Evolutionary conservation across 176 grass and related monocot species (phyloP).

Genomic region (Saccharum officinarum): DNA sequence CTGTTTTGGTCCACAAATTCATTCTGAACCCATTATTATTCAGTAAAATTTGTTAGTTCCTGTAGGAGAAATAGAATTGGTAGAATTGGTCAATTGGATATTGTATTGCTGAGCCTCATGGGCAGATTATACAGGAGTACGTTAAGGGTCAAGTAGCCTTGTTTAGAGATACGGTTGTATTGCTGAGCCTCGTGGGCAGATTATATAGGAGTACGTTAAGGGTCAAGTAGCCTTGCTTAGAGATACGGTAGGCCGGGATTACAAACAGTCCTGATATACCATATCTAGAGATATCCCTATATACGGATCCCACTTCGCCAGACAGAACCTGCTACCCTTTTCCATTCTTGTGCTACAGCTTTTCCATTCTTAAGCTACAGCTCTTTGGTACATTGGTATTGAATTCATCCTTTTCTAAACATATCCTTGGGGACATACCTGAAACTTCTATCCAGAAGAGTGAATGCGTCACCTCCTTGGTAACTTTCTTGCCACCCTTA

Average conservation of each 20-base stretch:
- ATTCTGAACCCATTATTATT: not conserved
- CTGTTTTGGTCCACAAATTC: not conserved
- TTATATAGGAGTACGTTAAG: not conserved
- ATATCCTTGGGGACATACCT: constrained; percentile 43
- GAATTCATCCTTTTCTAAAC: constrained; percentile 24
- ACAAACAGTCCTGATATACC: not conserved
- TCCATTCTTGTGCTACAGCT: constrained; percentile 1
- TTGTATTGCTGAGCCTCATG: not conserved
- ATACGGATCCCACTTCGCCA: not conserved
- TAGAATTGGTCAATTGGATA: not conserved
- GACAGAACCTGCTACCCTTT: not conserved
- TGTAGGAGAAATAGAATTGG: not conserved
- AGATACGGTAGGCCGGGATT: too few relatives aligned
- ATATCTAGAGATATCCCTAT: not conserved
- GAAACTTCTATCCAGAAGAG: constrained; percentile 28
- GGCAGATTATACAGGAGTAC: not conserved
- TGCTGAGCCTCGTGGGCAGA: not conserved
- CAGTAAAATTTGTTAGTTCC: not conserved
- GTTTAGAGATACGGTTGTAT: not conserved
- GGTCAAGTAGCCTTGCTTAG: not conserved
- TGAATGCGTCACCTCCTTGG: constrained; percentile 30
- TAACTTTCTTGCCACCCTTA: constrained; percentile 44
- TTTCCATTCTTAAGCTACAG: constrained; percentile 1
- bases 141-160: not conserved
- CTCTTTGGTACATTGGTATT: not conserved